Percentiles rank a stretch among this genome's conserved stretches.
These are phyloP conservation scores for Globisporangium alternatum DNA, from an alignment of 352 stramenopile genomes.

Conservation along the genomic window DNA sequence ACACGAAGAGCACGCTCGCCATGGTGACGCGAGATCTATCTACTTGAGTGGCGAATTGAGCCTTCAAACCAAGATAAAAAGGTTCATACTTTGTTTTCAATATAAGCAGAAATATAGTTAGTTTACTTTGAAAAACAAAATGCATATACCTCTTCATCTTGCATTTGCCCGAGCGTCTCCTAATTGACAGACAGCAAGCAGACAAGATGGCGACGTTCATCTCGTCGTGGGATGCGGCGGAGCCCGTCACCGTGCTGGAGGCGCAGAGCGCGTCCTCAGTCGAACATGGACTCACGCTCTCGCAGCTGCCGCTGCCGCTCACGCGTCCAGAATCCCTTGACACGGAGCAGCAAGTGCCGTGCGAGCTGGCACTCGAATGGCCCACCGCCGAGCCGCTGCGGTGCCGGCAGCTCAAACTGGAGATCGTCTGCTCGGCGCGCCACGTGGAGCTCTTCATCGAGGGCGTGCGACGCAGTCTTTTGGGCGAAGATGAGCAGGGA, in stretches of 20 bases:
- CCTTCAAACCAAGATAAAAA: not conserved
- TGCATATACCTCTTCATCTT: not conserved
- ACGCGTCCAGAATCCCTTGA: constrained; percentile 13
- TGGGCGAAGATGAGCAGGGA: constrained; percentile 55
- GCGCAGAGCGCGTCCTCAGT: not conserved
- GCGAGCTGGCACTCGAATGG: constrained; percentile 50
- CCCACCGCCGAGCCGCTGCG: constrained; percentile 23
- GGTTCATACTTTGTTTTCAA: not conserved
- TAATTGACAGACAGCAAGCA: not conserved
- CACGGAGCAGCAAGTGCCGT: constrained; percentile 16
- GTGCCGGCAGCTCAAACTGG: constrained; percentile 46
- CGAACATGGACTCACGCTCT: constrained; percentile 11
- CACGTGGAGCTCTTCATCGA: constrained; percentile 67
- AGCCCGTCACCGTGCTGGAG: constrained; percentile 6
- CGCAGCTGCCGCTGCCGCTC: constrained; percentile 22
- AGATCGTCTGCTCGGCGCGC: constrained; percentile 57
- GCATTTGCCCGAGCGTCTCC: no score
- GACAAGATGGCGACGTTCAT: constrained; percentile 2
- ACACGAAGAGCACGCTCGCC: constrained; percentile 86
- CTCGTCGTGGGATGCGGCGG: not conserved
- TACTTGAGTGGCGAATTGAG: constrained; percentile 2
- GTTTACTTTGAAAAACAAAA: no score
- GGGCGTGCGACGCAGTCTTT: constrained; percentile 44
- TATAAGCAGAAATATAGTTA: no score
- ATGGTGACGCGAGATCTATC: constrained; percentile 19